Evolutionary conservation across 495 filamentous ascomycete species (phyloP).

Genomic region (Parathielavia hyrcaniae): DNA sequence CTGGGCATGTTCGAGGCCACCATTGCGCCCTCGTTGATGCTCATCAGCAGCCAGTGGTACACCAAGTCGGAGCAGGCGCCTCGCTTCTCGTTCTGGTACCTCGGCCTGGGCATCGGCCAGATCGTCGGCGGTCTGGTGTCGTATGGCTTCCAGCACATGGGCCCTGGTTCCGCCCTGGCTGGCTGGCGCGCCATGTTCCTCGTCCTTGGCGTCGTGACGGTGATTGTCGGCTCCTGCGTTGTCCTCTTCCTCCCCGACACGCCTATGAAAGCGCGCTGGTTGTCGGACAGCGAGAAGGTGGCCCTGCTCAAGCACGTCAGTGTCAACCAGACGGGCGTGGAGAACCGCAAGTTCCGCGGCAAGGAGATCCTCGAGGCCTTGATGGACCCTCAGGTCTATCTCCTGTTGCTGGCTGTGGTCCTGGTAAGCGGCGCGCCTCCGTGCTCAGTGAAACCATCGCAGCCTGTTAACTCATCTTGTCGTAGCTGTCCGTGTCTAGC

Average conservation of each 20-base stretch:
- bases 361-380: slow-evolving; percentile 38
- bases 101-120: slow-evolving; percentile 55
- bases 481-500: slow-evolving; percentile 46
- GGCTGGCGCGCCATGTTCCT: slow-evolving; percentile 63
- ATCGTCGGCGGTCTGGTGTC: slow-evolving; percentile 57
- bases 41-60: slow-evolving; percentile 54
- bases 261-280: slow-evolving; percentile 47
- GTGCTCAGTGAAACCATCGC: background rate
- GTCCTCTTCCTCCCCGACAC: slow-evolving; percentile 48
- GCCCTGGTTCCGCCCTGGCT: slow-evolving; percentile 34
- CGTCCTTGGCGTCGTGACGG: slow-evolving; percentile 49
- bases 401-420: slow-evolving; percentile 30
- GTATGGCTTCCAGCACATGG: slow-evolving; percentile 55
- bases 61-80: slow-evolving; percentile 56
- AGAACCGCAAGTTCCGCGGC: slow-evolving; percentile 46
- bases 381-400: slow-evolving; percentile 33
- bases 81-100: slow-evolving; percentile 60
- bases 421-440: slow-evolving; percentile 19
- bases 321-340: slow-evolving; percentile 46
- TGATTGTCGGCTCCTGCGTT: slow-evolving; percentile 43
- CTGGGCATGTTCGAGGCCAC: slow-evolving; percentile 59
- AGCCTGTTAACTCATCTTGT: background rate
- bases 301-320: slow-evolving; percentile 36
- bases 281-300: slow-evolving; percentile 46
- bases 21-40: slow-evolving; percentile 53